A percentile compares a stretch with the other conserved stretches of the same genome.
phyloP scores from a whole-genome alignment of 2,329 filamentous ascomycete species.

The Apiospora pterosperma region DNA sequence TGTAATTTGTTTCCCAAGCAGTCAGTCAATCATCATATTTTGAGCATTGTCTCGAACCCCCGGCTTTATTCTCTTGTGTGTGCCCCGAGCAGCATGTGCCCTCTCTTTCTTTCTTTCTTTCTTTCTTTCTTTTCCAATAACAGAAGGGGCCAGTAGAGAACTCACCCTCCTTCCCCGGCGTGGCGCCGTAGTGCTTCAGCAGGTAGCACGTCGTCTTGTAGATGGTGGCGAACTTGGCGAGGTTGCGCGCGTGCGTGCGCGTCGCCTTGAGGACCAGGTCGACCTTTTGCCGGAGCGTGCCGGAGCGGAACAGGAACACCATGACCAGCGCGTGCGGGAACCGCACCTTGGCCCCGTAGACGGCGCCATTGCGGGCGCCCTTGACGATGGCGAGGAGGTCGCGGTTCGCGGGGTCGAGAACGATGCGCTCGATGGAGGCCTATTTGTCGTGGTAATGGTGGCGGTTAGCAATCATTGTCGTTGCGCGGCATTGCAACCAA shows the following conservation, averaged over 20 bases:
- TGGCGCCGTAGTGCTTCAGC: slow-evolving; percentile 60
- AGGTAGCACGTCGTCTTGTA: slow-evolving; percentile 83
- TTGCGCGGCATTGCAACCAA: background rate
- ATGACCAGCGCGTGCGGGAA: slow-evolving; percentile 98
- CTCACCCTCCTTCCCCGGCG: slow-evolving; percentile 56
- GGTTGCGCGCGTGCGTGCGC: slow-evolving; percentile 83
- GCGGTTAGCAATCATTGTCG: background rate
- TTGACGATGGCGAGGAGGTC: slow-evolving; percentile 84
- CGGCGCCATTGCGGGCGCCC: slow-evolving; percentile 90
- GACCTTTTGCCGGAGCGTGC: slow-evolving; percentile 78
- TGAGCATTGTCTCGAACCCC: too few relatives aligned
- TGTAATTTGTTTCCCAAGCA: slow-evolving; percentile 28
- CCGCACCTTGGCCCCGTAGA: slow-evolving; percentile 96
- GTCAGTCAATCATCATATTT: background rate
- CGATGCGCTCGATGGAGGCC: slow-evolving; percentile 69
- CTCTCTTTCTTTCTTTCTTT: background rate
- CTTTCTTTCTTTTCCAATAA: background rate
- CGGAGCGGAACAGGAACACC: slow-evolving; percentile 94
- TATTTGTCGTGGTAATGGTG: slow-evolving; percentile 29
- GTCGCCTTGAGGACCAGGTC: slow-evolving; percentile 81
- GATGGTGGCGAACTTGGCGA: slow-evolving; percentile 84
- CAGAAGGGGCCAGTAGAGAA: background rate
- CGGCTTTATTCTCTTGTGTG: slow-evolving; percentile 3
- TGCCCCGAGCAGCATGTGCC: background rate
- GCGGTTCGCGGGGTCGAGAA: slow-evolving; percentile 81